These are phyloP conservation scores for Mycocentrospora acerina DNA, from an alignment of 2,329 filamentous ascomycete genomes.

Conservation along the genomic window DNA sequence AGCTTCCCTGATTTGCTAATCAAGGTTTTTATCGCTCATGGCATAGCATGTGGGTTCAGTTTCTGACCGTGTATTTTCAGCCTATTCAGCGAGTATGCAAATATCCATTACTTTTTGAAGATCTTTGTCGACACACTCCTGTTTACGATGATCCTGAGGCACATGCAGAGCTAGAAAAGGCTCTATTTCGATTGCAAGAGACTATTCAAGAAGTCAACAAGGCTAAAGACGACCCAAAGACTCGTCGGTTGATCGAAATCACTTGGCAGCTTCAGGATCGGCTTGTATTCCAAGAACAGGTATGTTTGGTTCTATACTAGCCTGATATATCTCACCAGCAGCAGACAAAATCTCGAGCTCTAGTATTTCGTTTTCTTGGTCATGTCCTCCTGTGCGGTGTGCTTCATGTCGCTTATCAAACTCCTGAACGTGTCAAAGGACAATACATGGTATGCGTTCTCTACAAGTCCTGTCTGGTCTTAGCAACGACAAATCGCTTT, in stretches of 20 bases:
- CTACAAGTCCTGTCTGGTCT: slow-evolving; percentile 77
- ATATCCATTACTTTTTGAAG: slow-evolving; percentile 83
- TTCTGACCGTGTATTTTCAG: slow-evolving; percentile 47
- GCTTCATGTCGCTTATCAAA: slow-evolving; percentile 81
- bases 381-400: slow-evolving; percentile 80
- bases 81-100: slow-evolving; percentile 90
- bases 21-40: slow-evolving; percentile 61
- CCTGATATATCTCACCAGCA: slow-evolving; percentile 3
- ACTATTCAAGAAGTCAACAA: slow-evolving; percentile 79
- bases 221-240: slow-evolving; percentile 74
- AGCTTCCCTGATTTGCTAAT: slow-evolving; percentile 85
- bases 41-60: not conserved
- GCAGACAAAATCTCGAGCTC: slow-evolving; percentile 31
- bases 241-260: slow-evolving; percentile 71
- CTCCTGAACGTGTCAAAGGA: slow-evolving; percentile 66
- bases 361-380: slow-evolving; percentile 74
- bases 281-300: slow-evolving; percentile 71
- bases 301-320: slow-evolving; percentile 39
- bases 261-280: slow-evolving; percentile 85
- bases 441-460: slow-evolving; percentile 82
- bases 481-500: slow-evolving; percentile 68
- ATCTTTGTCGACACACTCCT: slow-evolving; percentile 80
- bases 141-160: slow-evolving; percentile 82
- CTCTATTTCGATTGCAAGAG: slow-evolving; percentile 70
- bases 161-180: slow-evolving; percentile 75